These are phyloP conservation scores for Ogataea degrootiae DNA, from an alignment of 805 yeast genomes.

Conservation along the genomic window DNA sequence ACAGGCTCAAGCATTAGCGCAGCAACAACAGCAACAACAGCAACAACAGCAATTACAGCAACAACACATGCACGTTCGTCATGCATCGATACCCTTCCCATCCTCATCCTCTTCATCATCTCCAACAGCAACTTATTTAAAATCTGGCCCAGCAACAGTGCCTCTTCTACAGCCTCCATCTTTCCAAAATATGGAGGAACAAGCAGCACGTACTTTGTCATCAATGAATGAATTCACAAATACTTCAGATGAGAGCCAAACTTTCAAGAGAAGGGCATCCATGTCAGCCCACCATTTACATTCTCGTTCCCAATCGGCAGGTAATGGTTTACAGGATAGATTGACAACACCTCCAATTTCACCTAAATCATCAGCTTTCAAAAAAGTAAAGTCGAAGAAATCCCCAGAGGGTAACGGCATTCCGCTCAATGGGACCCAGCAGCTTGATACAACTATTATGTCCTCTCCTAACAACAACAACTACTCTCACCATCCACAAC, in stretches of 20 bases:
- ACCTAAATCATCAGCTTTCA: slow-evolving; percentile 18
- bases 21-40: background rate
- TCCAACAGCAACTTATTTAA: background rate
- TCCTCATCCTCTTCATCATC: background rate
- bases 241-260: background rate
- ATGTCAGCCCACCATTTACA: no score
- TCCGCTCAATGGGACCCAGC: background rate
- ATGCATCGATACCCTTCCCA: slow-evolving; percentile 3
- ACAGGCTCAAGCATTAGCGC: background rate
- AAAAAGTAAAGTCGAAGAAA: slow-evolving; percentile 15
- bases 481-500: background rate
- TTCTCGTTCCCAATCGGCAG: background rate
- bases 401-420: slow-evolving; percentile 7
- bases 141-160: background rate
- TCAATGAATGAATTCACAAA: slow-evolving; percentile 19
- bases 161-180: background rate
- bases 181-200: slow-evolving; percentile 22
- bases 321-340: slow-evolving; percentile 6
- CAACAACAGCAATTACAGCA: slow-evolving; percentile 2
- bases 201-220: slow-evolving; percentile 25
- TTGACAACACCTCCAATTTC: slow-evolving; percentile 22
- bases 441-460: background rate
- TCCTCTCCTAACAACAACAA: background rate
- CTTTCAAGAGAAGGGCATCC: background rate
- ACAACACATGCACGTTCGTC: slow-evolving; percentile 2